Evolutionary conservation across 2,329 filamentous ascomycete species (phyloP).

Genomic region (Purpureocillium takamizusanense): DNA sequence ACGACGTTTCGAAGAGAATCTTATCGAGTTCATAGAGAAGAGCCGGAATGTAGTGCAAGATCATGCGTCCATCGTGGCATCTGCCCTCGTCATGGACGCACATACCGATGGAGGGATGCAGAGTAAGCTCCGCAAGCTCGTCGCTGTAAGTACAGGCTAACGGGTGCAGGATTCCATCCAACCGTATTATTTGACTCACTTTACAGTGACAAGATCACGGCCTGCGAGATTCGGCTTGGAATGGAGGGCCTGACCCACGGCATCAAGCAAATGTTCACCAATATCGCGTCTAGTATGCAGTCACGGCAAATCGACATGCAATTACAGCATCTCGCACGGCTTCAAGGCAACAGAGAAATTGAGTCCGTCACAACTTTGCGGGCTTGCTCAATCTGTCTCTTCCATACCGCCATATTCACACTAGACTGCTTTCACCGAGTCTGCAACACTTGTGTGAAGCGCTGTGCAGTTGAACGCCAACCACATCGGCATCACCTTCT

Average conservation of each 20-base stretch:
- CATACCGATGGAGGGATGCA: not conserved
- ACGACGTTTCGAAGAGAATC: not conserved
- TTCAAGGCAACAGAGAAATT: not conserved
- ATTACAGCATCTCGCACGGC: not conserved
- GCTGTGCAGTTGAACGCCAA: not conserved
- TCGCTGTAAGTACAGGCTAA: not conserved
- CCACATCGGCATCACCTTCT: not conserved
- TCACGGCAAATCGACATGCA: not conserved
- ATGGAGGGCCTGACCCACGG: not conserved
- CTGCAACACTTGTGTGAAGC: not conserved
- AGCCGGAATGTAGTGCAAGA: not conserved
- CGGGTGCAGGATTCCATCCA: not conserved
- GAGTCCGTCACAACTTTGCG: not conserved
- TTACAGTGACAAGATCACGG: not conserved
- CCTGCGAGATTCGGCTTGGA: not conserved
- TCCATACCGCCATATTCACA: not conserved
- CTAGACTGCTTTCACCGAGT: slow-evolving; percentile 1
- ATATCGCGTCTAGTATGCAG: not conserved
- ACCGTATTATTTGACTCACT: not conserved
- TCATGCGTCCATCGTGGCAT: not conserved
- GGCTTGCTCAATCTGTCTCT: slow-evolving; percentile 1
- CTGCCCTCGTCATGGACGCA: slow-evolving; percentile 2
- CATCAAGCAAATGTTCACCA: not conserved
- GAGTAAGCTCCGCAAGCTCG: not conserved
- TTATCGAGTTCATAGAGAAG: not conserved